Evolutionary conservation across 257 asterid genomes (phyloP).

Genomic region (Przewalskia tangutica): DNA sequence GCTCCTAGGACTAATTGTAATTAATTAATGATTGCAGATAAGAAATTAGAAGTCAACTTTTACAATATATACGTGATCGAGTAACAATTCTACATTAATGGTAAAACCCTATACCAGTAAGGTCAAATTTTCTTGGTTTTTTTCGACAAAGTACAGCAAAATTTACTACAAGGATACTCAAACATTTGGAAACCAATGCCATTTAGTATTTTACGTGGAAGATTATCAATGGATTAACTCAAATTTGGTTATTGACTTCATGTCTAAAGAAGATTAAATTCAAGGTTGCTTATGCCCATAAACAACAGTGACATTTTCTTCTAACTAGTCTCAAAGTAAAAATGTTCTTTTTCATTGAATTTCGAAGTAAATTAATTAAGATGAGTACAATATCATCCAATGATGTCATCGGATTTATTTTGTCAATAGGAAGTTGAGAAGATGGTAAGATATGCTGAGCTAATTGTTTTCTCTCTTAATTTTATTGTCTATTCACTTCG

Average conservation of each 20-base stretch:
- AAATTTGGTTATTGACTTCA: background rate
- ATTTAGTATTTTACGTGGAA: background rate
- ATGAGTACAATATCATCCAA: background rate
- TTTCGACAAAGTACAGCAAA: background rate
- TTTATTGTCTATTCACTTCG: background rate
- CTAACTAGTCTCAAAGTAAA: background rate
- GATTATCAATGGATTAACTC: background rate
- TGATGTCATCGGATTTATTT: background rate
- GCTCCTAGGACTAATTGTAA: background rate
- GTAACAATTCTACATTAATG: background rate
- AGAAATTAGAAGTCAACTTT: background rate
- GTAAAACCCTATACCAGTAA: background rate
- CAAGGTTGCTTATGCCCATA: slow-evolving; percentile 1
- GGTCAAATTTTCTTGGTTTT: background rate
- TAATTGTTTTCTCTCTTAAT: background rate
- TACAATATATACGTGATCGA: background rate
- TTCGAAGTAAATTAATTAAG: background rate
- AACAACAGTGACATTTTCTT: background rate
- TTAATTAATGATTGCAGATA: background rate
- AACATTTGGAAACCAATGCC: background rate
- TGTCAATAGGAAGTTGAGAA: slow-evolving; percentile 13
- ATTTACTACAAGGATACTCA: background rate
- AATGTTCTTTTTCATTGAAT: background rate
- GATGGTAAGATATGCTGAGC: slow-evolving; percentile 7
- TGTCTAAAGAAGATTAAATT: background rate